Conservation (phyloP, 73 alveolate genomes). For the Tetrahymena thermophila region DNA sequence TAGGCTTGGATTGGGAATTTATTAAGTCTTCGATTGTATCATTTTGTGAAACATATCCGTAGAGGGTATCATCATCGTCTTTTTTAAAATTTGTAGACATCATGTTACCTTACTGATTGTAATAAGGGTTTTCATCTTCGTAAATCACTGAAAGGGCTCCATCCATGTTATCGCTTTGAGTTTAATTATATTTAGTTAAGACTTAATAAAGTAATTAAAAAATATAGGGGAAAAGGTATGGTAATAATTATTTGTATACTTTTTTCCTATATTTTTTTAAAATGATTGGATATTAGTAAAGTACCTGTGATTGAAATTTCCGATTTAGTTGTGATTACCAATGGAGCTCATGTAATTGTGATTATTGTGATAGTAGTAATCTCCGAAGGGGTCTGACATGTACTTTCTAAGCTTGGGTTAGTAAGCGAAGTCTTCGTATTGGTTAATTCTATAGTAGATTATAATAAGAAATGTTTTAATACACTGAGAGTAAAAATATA, state of each 20-base stretch:
- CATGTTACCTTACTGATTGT: not conserved
- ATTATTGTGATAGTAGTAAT: not conserved
- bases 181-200: not conserved
- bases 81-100: not conserved
- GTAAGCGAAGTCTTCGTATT: not conserved
- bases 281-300: not conserved
- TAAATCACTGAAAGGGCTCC: not conserved
- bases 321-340: not conserved
- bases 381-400: constrained; percentile 2
- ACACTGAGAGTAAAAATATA: too few species aligned
- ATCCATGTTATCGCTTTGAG: not conserved
- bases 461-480: not conserved
- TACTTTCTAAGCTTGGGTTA: not conserved
- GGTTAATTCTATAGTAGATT: not conserved
- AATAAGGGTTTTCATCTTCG: not conserved
- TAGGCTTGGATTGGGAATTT: not conserved
- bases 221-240: not conserved
- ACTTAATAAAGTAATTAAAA: not conserved
- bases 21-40: not conserved
- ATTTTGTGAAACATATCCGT: not conserved
- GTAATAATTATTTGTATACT: not conserved
- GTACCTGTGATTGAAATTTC: not conserved
- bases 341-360: not conserved
- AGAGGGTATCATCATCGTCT: not conserved
- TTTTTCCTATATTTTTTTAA: not conserved